These are phyloP conservation scores for Ochromonas danica DNA, from an alignment of 108 stramenopile genomes.

Conservation along the genomic window DNA sequence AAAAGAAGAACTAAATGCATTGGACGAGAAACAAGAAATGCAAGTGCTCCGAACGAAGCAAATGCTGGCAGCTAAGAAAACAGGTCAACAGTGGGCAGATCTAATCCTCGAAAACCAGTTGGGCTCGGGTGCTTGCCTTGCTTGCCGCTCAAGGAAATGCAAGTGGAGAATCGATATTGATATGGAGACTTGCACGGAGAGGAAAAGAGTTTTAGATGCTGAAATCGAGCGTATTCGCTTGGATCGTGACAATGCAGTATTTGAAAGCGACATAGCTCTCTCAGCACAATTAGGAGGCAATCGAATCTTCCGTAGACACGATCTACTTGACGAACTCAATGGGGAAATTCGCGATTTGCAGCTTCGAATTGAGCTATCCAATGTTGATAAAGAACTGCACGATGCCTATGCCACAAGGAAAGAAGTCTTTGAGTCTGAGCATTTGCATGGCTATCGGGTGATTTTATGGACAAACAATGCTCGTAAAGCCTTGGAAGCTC, in stretches of 20 bases:
- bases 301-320: slow-evolving; percentile 44
- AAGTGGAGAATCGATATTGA: slow-evolving; percentile 24
- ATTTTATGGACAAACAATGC: slow-evolving; percentile 59
- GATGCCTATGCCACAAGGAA: slow-evolving; percentile 47
- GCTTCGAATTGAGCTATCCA: slow-evolving; percentile 44
- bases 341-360: slow-evolving; percentile 49
- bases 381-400: slow-evolving; percentile 62
- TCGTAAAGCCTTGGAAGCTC: slow-evolving; percentile 53
- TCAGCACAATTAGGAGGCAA: slow-evolving; percentile 52
- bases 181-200: slow-evolving; percentile 41
- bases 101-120: not conserved
- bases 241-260: slow-evolving; percentile 40
- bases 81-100: not conserved
- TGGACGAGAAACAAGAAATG: slow-evolving; percentile 5
- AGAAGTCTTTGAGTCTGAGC: slow-evolving; percentile 46
- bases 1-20: slow-evolving; percentile 30
- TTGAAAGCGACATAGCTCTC: slow-evolving; percentile 52
- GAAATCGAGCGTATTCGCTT: slow-evolving; percentile 57
- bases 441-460: slow-evolving; percentile 59
- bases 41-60: slow-evolving; percentile 9
- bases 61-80: not conserved
- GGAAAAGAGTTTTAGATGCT: slow-evolving; percentile 44
- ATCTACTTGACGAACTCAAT: slow-evolving; percentile 56
- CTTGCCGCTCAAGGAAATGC: not conserved
- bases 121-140: not conserved